These are phyloP conservation scores for Naganishia vishniacii DNA, from an alignment of 768 basidiomycete genomes.

Conservation along the genomic window DNA sequence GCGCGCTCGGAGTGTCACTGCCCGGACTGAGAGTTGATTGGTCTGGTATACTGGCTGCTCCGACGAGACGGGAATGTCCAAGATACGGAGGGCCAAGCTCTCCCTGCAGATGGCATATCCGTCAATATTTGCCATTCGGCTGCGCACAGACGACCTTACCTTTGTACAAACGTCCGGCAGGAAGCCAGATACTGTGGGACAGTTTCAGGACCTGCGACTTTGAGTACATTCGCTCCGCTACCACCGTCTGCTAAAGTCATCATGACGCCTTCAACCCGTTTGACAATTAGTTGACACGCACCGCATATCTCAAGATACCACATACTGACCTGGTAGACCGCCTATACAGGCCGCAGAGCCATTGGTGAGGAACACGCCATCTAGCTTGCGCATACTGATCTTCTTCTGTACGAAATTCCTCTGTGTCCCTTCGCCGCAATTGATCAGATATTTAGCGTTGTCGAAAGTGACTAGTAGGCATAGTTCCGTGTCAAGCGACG, in stretches of 20 bases:
- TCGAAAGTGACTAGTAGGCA: slow-evolving; percentile 70
- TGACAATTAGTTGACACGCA: not conserved
- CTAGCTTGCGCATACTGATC: slow-evolving; percentile 62
- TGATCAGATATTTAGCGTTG: slow-evolving; percentile 77
- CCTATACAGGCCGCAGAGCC: slow-evolving; percentile 57
- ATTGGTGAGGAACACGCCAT: slow-evolving; percentile 67
- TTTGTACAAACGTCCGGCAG: slow-evolving; percentile 56
- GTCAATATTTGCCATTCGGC: not conserved
- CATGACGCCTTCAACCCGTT: slow-evolving; percentile 54
- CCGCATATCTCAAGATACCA: not conserved
- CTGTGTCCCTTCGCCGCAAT: slow-evolving; percentile 73
- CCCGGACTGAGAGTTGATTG: slow-evolving; percentile 23
- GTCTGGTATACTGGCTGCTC: slow-evolving; percentile 38
- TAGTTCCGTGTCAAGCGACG: slow-evolving; percentile 66
- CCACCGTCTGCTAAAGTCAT: slow-evolving; percentile 69
- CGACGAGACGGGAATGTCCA: slow-evolving; percentile 11
- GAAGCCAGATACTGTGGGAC: slow-evolving; percentile 53
- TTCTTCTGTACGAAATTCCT: slow-evolving; percentile 66
- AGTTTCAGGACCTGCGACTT: slow-evolving; percentile 68
- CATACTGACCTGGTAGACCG: slow-evolving; percentile 65
- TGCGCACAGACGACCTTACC: slow-evolving; percentile 52
- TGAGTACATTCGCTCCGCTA: slow-evolving; percentile 56
- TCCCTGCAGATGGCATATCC: not conserved
- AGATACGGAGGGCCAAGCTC: slow-evolving; percentile 14
- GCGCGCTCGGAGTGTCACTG: slow-evolving; percentile 25